Conservation (phyloP, 208 protist genomes). For the Leishmania martiniquensis region DNA sequence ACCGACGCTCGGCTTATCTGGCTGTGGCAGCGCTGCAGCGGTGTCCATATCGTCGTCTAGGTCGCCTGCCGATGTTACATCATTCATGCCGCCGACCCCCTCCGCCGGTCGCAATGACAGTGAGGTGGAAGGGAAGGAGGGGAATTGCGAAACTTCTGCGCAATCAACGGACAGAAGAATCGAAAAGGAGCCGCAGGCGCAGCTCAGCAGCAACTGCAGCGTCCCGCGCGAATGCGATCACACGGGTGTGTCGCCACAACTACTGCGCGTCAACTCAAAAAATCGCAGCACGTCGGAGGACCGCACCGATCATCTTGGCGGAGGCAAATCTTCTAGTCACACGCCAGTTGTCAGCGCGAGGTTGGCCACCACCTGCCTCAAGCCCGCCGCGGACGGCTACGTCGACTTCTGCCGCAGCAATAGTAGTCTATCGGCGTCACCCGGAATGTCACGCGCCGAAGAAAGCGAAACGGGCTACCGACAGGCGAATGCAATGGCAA, state of each 20-base stretch:
- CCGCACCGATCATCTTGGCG: background rate
- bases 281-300: background rate
- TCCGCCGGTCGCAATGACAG: background rate
- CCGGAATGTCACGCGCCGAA: background rate
- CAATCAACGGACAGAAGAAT: background rate
- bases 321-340: background rate
- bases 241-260: background rate
- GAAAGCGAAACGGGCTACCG: background rate
- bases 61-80: too few relatives aligned
- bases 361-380: background rate
- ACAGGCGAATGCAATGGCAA: background rate
- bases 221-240: background rate
- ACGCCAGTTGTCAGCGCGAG: background rate
- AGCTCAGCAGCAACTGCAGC: background rate
- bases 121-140: background rate
- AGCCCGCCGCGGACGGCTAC: background rate
- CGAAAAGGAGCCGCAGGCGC: background rate
- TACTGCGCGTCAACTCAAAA: background rate
- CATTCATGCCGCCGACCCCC: background rate
- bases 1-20: too few relatives aligned
- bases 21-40: too few relatives aligned
- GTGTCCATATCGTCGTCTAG: too few relatives aligned
- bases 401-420: background rate
- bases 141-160: background rate
- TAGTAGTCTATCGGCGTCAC: background rate